Percentiles rank a stretch among this genome's conserved stretches.
Evolutionary conservation across 1,139 yeast genomes (phyloP).

Genomic region (Chernovozyma aurita): DNA sequence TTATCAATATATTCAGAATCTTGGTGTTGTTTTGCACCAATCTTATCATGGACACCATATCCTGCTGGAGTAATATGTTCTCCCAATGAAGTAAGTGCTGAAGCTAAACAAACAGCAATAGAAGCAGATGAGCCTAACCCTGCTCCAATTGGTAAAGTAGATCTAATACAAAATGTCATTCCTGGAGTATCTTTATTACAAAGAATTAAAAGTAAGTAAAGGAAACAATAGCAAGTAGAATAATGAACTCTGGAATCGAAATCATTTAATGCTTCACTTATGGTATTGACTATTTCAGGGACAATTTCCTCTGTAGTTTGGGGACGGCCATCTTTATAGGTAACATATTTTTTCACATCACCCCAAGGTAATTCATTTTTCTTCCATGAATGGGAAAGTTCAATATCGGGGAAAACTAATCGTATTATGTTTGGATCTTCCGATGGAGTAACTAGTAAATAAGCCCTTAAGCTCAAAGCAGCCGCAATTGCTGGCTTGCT

Average conservation of each 20-base stretch:
- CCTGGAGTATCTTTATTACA: conserved; percentile 48
- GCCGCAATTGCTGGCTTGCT: conserved; percentile 93
- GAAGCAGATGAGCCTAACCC: conserved; percentile 96
- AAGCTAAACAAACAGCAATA: conserved; percentile 76
- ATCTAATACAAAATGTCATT: conserved; percentile 60
- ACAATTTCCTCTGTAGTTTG: conserved; percentile 52
- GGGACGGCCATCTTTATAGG: conserved; percentile 28
- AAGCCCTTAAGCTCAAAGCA: conserved; percentile 77
- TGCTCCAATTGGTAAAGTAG: conserved; percentile 93
- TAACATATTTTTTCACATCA: conserved; percentile 22
- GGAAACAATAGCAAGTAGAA: conserved; percentile 81
- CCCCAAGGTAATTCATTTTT: conserved; percentile 60
- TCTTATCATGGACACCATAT: conserved; percentile 23
- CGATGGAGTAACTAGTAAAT: conserved; percentile 54
- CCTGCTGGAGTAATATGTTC: conserved; percentile 42
- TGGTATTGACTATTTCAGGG: conserved; percentile 51
- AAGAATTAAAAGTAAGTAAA: conserved; percentile 66
- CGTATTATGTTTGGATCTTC: conserved; percentile 38
- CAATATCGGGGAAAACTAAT: conserved; percentile 81
- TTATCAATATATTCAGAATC: conserved; percentile 64
- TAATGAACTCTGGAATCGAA: conserved; percentile 58
- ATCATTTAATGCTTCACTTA: conserved; percentile 40
- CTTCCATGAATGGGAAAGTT: conserved; percentile 61
- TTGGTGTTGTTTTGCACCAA: conserved; percentile 29
- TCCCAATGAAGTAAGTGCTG: conserved; percentile 67